These are phyloP conservation scores for Phytopythium vexans DNA, from an alignment of 352 stramenopile genomes.

Conservation along the genomic window DNA sequence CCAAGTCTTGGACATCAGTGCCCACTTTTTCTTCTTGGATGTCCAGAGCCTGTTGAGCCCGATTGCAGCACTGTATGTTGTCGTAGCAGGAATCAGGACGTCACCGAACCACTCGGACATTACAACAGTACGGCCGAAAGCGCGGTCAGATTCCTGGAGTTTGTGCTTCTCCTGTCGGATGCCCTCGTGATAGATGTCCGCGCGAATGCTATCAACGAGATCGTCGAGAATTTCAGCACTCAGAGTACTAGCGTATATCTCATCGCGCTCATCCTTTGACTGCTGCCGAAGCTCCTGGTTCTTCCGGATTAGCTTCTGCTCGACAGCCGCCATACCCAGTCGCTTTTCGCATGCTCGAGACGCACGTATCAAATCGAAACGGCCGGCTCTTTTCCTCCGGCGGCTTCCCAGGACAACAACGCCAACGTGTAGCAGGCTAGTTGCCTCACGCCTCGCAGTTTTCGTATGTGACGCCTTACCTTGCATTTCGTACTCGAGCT, in stretches of 20 bases:
- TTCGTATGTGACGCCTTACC: conserved; percentile 14
- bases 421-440: conserved; percentile 20
- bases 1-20: conserved; percentile 36
- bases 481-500: conserved; percentile 51
- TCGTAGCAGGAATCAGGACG: neutral
- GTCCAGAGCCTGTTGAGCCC: conserved; percentile 46
- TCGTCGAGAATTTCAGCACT: conserved; percentile 20
- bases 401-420: conserved; percentile 30
- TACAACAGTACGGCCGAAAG: conserved; percentile 8
- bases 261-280: conserved; percentile 27
- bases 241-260: conserved; percentile 15
- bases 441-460: conserved; percentile 30
- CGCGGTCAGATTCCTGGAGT: conserved; percentile 6
- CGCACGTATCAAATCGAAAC: conserved; percentile 47
- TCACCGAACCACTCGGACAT: conserved; percentile 1
- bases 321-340: conserved; percentile 51
- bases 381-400: conserved; percentile 17
- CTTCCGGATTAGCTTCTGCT: conserved; percentile 33
- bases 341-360: conserved; percentile 60
- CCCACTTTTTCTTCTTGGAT: conserved; percentile 31
- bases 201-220: conserved; percentile 15
- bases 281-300: conserved; percentile 22
- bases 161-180: conserved; percentile 15
- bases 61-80: neutral
- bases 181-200: conserved; percentile 23